Percentiles rank a stretch among this genome's conserved stretches.
phyloP scores from a whole-genome alignment of 2,329 filamentous ascomycete genomes.

The Arthrobotrys sinensis region DNA sequence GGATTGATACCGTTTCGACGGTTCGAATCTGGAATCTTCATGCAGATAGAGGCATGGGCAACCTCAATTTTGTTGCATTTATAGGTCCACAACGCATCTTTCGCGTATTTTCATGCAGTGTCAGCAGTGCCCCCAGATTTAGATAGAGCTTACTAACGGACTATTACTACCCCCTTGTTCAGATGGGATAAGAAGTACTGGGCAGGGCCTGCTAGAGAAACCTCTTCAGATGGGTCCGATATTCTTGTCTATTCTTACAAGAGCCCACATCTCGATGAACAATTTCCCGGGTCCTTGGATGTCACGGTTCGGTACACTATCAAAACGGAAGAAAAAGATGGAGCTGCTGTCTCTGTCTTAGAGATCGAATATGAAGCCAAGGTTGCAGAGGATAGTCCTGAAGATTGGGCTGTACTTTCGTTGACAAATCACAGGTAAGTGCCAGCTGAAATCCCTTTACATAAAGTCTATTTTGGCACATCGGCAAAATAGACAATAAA shows the following conservation, averaged over 20 bases:
- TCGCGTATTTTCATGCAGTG: conserved; percentile 9
- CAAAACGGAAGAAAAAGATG: conserved; percentile 76
- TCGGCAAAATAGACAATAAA: conserved; percentile 1
- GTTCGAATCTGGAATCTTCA: conserved; percentile 10
- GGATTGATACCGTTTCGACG: not conserved
- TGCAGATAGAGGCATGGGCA: not conserved
- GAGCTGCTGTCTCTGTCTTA: conserved; percentile 78
- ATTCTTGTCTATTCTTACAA: conserved; percentile 63
- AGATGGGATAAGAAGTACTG: conserved; percentile 58
- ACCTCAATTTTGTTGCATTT: conserved; percentile 46
- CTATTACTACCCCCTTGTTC: not conserved
- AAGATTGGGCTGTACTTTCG: conserved; percentile 75
- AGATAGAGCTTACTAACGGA: conserved; percentile 32
- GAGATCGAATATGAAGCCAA: conserved; percentile 92
- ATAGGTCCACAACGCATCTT: conserved; percentile 37
- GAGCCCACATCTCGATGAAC: conserved; percentile 87
- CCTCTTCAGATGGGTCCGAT: conserved; percentile 64
- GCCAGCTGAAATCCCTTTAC: not conserved
- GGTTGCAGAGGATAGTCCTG: conserved; percentile 71
- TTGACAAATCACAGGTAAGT: conserved; percentile 93
- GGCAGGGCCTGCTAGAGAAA: conserved; percentile 25
- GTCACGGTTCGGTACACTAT: conserved; percentile 83
- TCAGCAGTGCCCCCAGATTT: conserved; percentile 11
- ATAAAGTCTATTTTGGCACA: conserved; percentile 1
- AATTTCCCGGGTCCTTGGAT: conserved; percentile 88